Evolutionary conservation across 768 basidiomycete species (phyloP).

Genomic region (Amanita thiersii): DNA sequence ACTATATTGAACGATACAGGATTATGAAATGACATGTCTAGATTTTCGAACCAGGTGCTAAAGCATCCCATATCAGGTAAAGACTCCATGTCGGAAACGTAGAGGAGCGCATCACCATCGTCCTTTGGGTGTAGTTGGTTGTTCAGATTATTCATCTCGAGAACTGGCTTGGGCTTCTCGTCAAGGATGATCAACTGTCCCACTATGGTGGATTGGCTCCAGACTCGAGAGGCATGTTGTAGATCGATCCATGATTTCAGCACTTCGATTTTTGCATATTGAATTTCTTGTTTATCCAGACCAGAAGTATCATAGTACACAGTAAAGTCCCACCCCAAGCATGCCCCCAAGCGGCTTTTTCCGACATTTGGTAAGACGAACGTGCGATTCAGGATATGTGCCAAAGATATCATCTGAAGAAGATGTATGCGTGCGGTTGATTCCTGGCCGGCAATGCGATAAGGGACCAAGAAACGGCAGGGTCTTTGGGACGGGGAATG

Average conservation of each 20-base stretch:
- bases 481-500: slow-evolving; percentile 5
- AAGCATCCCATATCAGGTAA: slow-evolving; percentile 4
- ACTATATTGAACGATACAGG: neutral
- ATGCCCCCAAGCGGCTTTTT: slow-evolving; percentile 44
- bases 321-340: slow-evolving; percentile 38
- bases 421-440: slow-evolving; percentile 51
- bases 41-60: slow-evolving; percentile 3
- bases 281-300: slow-evolving; percentile 6
- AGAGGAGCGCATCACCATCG: too few relatives aligned
- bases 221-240: slow-evolving; percentile 14
- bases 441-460: slow-evolving; percentile 48
- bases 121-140: too few relatives aligned
- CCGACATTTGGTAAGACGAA: slow-evolving; percentile 57
- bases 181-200: neutral
- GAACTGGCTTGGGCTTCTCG: neutral
- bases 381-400: slow-evolving; percentile 40
- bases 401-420: slow-evolving; percentile 41
- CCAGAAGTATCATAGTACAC: slow-evolving; percentile 38
- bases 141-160: neutral
- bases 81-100: neutral
- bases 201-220: neutral
- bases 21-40: neutral
- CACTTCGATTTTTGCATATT: neutral
- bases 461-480: slow-evolving; percentile 41
- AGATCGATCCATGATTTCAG: slow-evolving; percentile 11